Base-by-base conservation (phyloP, 2,329 filamentous ascomycete species). In the Apiospora koreana region DNA sequence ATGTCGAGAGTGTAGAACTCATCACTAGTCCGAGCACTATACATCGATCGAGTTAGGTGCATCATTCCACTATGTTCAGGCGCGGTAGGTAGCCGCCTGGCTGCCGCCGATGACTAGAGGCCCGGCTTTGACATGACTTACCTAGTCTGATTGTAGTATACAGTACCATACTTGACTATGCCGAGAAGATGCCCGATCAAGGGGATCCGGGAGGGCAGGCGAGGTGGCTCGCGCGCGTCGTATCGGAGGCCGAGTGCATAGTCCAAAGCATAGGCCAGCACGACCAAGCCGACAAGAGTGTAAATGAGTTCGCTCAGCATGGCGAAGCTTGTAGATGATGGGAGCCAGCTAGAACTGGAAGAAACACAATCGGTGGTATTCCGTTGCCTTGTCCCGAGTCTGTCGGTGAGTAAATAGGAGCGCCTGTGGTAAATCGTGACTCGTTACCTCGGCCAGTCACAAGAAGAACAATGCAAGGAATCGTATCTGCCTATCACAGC, bases 1-100 rank as follows among this genome's bases (percentile, higher is more conserved):
- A 78, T 74, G 12, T 69, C 72, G 23, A 79, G 67, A 0, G 76
- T 78, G 31, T 76, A 79, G 7, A 79, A 75, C 69, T 79, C 78
- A 3, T 73, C 72, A 25, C 71, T 69, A 38, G 58, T 64, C 42
- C 25, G 41, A 21, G 68, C 48, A 43, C 69, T 69, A 62, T 16
- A 38, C 54, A 28, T 31, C 25, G 31, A 38, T 12, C 4, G 12
- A 7, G 21, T 50, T 8, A 50, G 21, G 3, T 8, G 6, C 25
- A 50, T 3, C 16, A 41, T 12, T 41, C 14, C n/a, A n/a, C n/a
- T n/a, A n/a, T n/a, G n/a, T n/a, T n/a, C n/a, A n/a, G n/a, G n/a
- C n/a, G n/a, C n/a, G n/a, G n/a, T 41, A 41, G 38, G 38, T 41
- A 41, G 38, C 9, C 14, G 38, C 14, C 38, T 18, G 16, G 21